Base-by-base conservation (phyloP, 495 filamentous ascomycete species). In the Lophiostoma macrostomum region DNA sequence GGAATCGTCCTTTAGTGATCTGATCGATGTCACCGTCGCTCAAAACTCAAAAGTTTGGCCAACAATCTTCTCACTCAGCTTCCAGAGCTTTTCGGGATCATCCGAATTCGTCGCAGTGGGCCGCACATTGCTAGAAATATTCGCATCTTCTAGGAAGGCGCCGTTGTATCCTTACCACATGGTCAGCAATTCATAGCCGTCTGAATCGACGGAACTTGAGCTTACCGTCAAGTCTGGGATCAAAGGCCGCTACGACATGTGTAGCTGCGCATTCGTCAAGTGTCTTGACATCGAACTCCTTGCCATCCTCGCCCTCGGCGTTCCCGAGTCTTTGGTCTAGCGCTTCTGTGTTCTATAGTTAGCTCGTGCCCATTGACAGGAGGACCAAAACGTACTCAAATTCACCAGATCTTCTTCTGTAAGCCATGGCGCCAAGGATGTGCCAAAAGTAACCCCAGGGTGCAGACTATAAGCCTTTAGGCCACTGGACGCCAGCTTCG, bases 241-340 rank as follows among this genome's bases (percentile, higher is more conserved):
- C 58, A 22, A 61, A 57, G 10, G 58, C 58, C 13, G 58, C 47
- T n/a, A 61, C 45, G 12, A 61, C 43, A 22, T 49, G 54, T 18
- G 58, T 57, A 8, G 58, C 44, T 22, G 53, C 29, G 18, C 58
- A 38, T 27, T 58, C 50, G 23, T 61, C 46, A 2, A 57, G 31
- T 1, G 36, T 57, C 43, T 61, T 61, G 2, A 53, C 16, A 1
- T 44, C 30, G 10, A 50, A 38, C 0, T 14, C 24, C 1, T 6
- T 12, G 4, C 24, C 37, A 2, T 42, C 38, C n/a, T 41, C 29
- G 16, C 38, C 48, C 7, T 7, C 14, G 4, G 24, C n/a, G 18
- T 42, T 37, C 4, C 37, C 38, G 2, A 36, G 18, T 28, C 46
- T 29, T 28, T 37, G 34, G 11, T 18, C 34, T n/a, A 5, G 19